Evolutionary conservation across 192 early-diverging fungal species (phyloP).

Genomic region (Dispira parvispora): DNA sequence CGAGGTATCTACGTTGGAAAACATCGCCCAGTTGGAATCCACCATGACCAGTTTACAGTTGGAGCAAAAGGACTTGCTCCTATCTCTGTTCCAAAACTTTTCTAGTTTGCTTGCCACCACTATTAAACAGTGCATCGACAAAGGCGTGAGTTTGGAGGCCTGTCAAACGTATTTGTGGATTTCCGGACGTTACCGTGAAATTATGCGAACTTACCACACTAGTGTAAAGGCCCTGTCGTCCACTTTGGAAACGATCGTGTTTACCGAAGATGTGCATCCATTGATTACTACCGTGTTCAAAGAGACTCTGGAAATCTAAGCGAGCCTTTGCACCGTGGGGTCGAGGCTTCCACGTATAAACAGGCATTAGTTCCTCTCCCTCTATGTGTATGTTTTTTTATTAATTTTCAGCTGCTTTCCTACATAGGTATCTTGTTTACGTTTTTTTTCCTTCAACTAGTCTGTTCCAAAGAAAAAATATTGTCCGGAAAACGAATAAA

Average conservation of each 20-base stretch:
- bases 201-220: constrained; percentile 5
- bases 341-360: too few relatives aligned
- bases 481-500: too few relatives aligned
- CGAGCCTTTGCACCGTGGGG: too few relatives aligned
- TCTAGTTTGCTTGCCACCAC: neutral
- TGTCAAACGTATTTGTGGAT: neutral
- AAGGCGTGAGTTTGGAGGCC: neutral
- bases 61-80: constrained; percentile 4
- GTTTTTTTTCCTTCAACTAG: too few relatives aligned
- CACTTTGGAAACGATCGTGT: constrained; percentile 6
- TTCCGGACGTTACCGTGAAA: neutral
- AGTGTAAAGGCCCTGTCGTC: neutral
- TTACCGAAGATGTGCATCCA: constrained; percentile 1
- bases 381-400: too few relatives aligned
- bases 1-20: neutral
- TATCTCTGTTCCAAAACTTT: constrained; percentile 1
- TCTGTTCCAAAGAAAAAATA: too few relatives aligned
- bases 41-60: neutral
- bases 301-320: neutral
- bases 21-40: neutral
- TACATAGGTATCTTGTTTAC: too few relatives aligned
- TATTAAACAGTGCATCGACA: neutral
- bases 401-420: too few relatives aligned
- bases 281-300: constrained; percentile 4
- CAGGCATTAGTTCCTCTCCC: too few relatives aligned